phyloP scores from a whole-genome alignment of 2,329 filamentous ascomycete genomes.

The Aspergillus latus region DNA sequence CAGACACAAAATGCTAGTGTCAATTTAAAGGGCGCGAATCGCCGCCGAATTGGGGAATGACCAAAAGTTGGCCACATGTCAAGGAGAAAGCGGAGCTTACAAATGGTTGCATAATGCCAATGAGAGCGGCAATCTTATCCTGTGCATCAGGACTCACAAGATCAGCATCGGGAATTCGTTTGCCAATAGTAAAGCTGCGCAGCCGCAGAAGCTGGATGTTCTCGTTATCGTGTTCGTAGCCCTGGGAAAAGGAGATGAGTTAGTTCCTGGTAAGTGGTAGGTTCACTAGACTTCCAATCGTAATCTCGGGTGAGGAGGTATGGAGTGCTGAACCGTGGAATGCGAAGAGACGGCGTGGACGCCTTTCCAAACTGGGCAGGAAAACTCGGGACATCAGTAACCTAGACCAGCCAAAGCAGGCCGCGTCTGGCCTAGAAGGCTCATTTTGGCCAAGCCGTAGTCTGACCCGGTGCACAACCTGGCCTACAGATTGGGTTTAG shows the following conservation, averaged over 20 bases:
- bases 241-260: slow-evolving; percentile 50
- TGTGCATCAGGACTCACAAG: slow-evolving; percentile 64
- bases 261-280: slow-evolving; percentile 15
- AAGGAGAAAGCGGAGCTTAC: slow-evolving; percentile 63
- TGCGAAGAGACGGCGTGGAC: slow-evolving; percentile 35
- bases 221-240: slow-evolving; percentile 69
- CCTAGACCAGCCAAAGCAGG: background rate
- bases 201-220: slow-evolving; percentile 81
- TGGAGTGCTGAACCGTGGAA: slow-evolving; percentile 41
- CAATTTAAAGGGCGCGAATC: slow-evolving; percentile 25
- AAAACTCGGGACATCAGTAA: slow-evolving; percentile 17
- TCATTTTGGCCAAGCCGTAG: slow-evolving; percentile 6
- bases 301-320: slow-evolving; percentile 10
- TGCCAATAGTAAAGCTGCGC: slow-evolving; percentile 72
- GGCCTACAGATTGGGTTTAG: slow-evolving; percentile 13
- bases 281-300: slow-evolving; percentile 14
- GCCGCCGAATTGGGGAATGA: slow-evolving; percentile 22
- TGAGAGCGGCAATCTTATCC: slow-evolving; percentile 62
- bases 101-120: slow-evolving; percentile 72
- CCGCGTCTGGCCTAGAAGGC: too few relatives aligned
- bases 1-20: slow-evolving; percentile 3
- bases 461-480: slow-evolving; percentile 14
- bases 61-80: slow-evolving; percentile 25
- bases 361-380: slow-evolving; percentile 23
- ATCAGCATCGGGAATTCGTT: slow-evolving; percentile 64